Conservation (phyloP, 1,284 basidiomycete species). For the Ustilago sp. region DNA sequence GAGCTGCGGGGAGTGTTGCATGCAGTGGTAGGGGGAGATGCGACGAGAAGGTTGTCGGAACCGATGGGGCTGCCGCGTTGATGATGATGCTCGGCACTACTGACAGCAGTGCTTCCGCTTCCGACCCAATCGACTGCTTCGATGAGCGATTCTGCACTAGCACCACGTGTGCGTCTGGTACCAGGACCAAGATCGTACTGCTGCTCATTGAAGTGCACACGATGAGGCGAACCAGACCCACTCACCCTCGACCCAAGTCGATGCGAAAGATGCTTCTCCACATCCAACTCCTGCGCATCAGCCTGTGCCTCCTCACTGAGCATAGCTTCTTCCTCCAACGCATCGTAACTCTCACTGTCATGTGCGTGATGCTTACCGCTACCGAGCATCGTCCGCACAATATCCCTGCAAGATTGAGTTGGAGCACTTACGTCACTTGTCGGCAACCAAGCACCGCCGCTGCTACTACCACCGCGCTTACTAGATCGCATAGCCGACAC, state of each 20-base stretch:
- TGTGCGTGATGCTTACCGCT: not conserved
- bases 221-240: conserved; percentile 32
- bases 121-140: conserved; percentile 37
- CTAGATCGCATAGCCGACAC: conserved; percentile 14
- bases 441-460: conserved; percentile 14
- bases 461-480: conserved; percentile 2
- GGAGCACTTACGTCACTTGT: not conserved
- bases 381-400: conserved; percentile 31
- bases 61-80: not conserved
- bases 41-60: conserved; percentile 13
- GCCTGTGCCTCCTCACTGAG: conserved; percentile 33
- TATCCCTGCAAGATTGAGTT: conserved; percentile 24
- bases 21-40: conserved; percentile 48
- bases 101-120: conserved; percentile 37
- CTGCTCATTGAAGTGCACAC: conserved; percentile 47
- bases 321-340: conserved; percentile 43
- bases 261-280: conserved; percentile 30
- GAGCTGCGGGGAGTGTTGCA: conserved; percentile 53
- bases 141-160: conserved; percentile 32
- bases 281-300: conserved; percentile 32
- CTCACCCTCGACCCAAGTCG: conserved; percentile 10
- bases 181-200: not conserved
- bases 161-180: conserved; percentile 8
- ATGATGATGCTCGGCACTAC: conserved; percentile 10
- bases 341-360: conserved; percentile 37